Evolutionary conservation across 2,329 filamentous ascomycete species (phyloP).

Genomic region (Drechslerella dactyloides): DNA sequence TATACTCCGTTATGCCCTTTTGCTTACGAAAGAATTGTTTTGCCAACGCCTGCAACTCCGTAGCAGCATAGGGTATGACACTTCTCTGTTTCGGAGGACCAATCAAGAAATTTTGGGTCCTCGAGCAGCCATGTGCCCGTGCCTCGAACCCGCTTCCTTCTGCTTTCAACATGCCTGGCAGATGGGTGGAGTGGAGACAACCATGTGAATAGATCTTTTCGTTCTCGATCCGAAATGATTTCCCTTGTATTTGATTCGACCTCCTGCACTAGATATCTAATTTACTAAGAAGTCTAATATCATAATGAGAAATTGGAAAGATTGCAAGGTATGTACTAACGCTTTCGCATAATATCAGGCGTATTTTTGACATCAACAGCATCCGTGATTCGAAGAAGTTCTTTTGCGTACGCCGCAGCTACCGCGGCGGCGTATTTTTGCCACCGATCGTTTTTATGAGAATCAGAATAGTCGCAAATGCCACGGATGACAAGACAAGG

Average conservation of each 20-base stretch:
- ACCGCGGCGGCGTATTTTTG: no score
- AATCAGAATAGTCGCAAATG: slow-evolving; percentile 52
- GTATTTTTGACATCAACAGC: no score
- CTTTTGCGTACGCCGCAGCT: no score
- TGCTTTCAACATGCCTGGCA: slow-evolving; percentile 16
- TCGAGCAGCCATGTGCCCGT: slow-evolving; percentile 25
- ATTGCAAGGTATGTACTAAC: no score
- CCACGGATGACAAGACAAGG: slow-evolving; percentile 52
- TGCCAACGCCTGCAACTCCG: slow-evolving; percentile 25
- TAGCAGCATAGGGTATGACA: slow-evolving; percentile 24
- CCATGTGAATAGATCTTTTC: no score
- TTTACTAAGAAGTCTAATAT: no score
- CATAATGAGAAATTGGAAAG: no score
- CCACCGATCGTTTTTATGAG: neutral
- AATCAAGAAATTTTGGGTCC: slow-evolving; percentile 17
- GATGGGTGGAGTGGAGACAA: slow-evolving; percentile 21
- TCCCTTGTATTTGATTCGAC: no score
- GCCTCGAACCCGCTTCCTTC: slow-evolving; percentile 6
- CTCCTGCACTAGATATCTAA: no score
- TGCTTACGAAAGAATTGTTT: slow-evolving; percentile 27
- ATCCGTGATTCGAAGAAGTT: no score
- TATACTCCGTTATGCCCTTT: neutral
- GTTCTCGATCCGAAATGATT: no score
- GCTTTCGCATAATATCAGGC: no score
- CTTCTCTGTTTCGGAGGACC: slow-evolving; percentile 1